phyloP scores from a whole-genome alignment of 306 rosid genomes.

The Ochetophila trinervis region DNA sequence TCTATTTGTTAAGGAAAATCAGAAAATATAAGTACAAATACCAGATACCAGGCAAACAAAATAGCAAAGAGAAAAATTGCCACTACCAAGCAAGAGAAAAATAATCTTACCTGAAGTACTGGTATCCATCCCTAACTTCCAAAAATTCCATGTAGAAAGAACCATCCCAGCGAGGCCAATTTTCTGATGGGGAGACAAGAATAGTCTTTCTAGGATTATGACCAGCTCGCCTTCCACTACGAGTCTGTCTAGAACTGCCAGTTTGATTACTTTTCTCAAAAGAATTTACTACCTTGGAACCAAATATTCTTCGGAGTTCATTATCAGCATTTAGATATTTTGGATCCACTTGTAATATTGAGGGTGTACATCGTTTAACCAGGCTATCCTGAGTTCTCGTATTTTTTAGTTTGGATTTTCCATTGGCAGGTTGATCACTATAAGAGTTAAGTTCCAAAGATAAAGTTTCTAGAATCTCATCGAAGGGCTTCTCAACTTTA shows the following conservation, averaged over 20 bases:
- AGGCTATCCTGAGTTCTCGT: conserved; percentile 26
- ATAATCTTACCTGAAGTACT: conserved; percentile 61
- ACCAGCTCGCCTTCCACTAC: conserved; percentile 72
- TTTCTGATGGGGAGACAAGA: conserved; percentile 72
- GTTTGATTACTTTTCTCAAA: conserved; percentile 75
- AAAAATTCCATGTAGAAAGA: conserved; percentile 83
- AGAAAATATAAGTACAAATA: no score
- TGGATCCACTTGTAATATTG: conserved; percentile 67
- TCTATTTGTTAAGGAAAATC: no score
- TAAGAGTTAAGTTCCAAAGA: conserved; percentile 36
- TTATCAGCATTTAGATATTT: conserved; percentile 85
- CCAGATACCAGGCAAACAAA: no score
- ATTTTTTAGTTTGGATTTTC: conserved; percentile 30
- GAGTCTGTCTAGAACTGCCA: conserved; percentile 71
- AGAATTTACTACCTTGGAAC: conserved; percentile 89
- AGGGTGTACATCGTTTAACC: conserved; percentile 36
- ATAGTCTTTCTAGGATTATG: conserved; percentile 60
- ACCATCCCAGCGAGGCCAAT: conserved; percentile 92
- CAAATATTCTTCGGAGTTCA: conserved; percentile 87
- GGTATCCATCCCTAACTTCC: conserved; percentile 55
- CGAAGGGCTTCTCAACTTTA: conserved; percentile 45
- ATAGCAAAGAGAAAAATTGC: neutral
- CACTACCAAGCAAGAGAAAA: conserved; percentile 10
- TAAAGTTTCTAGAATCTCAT: conserved; percentile 49
- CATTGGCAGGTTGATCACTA: conserved; percentile 16